Percentiles rank a stretch among this genome's conserved stretches.
Evolutionary conservation across 106 monocot species (phyloP).

Genomic region (Dactylorhiza incarnata): DNA sequence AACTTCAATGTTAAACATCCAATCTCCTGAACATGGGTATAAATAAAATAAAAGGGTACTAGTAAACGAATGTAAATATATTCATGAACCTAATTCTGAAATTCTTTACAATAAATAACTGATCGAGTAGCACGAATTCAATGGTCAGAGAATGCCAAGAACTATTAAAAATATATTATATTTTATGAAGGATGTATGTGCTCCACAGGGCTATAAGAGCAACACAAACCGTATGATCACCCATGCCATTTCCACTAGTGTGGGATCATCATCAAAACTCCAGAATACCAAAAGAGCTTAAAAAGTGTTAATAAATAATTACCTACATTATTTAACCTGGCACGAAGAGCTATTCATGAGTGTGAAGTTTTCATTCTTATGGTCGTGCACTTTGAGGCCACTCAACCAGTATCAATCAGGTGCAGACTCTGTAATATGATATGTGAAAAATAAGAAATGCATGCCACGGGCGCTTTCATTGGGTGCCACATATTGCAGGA

Average conservation of each 20-base stretch:
- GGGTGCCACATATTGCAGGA: too few species aligned
- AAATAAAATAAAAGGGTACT: not conserved
- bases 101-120: not conserved
- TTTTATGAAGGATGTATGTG: not conserved
- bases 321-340: not conserved
- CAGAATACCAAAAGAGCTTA: not conserved
- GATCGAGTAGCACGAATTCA: not conserved
- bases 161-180: not conserved
- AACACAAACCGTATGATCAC: not conserved
- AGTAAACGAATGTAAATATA: not conserved
- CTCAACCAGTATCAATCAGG: too few species aligned
- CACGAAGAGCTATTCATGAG: too few species aligned
- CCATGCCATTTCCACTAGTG: not conserved
- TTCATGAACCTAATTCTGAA: not conserved
- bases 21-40: not conserved
- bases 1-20: not conserved
- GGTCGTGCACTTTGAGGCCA: too few species aligned
- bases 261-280: not conserved
- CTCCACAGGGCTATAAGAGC: not conserved
- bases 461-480: too few species aligned
- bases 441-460: too few species aligned
- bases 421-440: too few species aligned
- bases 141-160: not conserved
- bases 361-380: too few species aligned
- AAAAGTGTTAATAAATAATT: not conserved